Conservation (phyloP, 768 basidiomycete species). For the Paxillus involutus region DNA sequence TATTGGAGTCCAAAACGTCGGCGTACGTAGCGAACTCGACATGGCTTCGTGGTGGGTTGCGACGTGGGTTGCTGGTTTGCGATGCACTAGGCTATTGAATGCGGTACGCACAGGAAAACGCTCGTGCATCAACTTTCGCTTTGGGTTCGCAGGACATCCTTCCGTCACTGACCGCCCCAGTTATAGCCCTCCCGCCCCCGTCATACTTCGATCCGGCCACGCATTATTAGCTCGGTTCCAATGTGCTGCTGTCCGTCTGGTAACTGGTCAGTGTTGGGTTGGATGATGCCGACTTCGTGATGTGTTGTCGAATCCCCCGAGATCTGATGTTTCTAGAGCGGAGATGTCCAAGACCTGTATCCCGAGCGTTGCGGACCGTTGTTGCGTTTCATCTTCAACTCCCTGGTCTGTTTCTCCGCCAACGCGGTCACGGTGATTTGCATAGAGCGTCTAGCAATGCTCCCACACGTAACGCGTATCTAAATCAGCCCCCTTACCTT, state of each 20-base stretch:
- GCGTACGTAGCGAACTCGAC: constrained; percentile 50
- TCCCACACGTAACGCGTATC: constrained; percentile 5
- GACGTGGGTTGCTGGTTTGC: constrained; percentile 20
- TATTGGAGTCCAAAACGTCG: constrained; percentile 48
- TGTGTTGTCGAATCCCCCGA: constrained; percentile 1
- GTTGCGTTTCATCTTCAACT: constrained; percentile 23
- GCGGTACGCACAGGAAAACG: constrained; percentile 38
- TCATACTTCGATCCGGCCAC: constrained; percentile 20
- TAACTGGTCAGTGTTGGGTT: constrained; percentile 20
- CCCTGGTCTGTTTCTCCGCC: constrained; percentile 19
- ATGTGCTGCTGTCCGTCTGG: constrained; percentile 14
- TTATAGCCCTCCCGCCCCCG: constrained; percentile 20
- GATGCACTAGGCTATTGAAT: constrained; percentile 23
- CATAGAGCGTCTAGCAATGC: constrained; percentile 11
- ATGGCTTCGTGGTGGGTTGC: constrained; percentile 47
- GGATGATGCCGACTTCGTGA: not conserved
- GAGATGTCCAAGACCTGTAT: constrained; percentile 35
- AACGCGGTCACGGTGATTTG: constrained; percentile 4
- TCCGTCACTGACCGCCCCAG: constrained; percentile 20
- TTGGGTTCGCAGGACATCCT: constrained; percentile 11
- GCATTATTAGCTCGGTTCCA: constrained; percentile 39
- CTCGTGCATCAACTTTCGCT: constrained; percentile 3
- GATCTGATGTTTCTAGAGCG: not conserved
- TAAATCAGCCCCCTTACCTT: constrained; percentile 10
- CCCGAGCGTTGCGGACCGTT: constrained; percentile 11